Evolutionary conservation across 1,139 yeast species (phyloP), one percentile per base, ranked within the genome.

Genomic region (Blastobotrys ciferrii): DNA sequence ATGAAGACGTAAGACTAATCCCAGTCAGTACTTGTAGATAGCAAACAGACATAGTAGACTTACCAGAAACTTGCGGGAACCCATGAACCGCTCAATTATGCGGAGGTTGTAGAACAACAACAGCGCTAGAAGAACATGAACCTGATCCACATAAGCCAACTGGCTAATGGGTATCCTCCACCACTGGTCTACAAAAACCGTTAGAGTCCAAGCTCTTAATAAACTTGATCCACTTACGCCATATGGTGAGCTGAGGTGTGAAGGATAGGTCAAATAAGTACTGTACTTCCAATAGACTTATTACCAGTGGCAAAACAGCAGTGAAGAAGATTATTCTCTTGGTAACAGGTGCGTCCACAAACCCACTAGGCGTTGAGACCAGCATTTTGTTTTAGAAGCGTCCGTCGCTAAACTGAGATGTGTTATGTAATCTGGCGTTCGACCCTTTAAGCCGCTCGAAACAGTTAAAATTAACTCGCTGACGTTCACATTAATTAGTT

Each of bases 161-260:
- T 82, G 92, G 61, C 74, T 77, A 2, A 80, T 65, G 3, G 75
- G 45, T 12, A 84, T 57, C 43, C 94, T 69, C 89, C 92, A 85
- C 65, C 77, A 82, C 58, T 86, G 94, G 30, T 60, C 66, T 63
- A 30, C 13, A 13, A 28, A 28, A 15, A 11, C n/a, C 13, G 45
- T 42, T 37, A 41, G 28, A 12, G 9, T 18, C 7, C 23, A 35
- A n/a, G 5, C 32, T 31, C 17, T 47, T 38, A 19, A 44, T 18
- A 18, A 31, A 18, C 30, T 9, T 15, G 12, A 20, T 13, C 4
- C n/a, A 57, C 67, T 43, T 53, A 43, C 67, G 58, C 73, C 86
- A 84, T 49, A 75, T 72, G 11, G 73, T 58, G 14, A 86, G 71
- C 57, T 78, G 81, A 3, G 92, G 92, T 44, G 75, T 78, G 41